Evolutionary conservation across 441 rosid species (phyloP).

Genomic region (Capsella rubella): DNA sequence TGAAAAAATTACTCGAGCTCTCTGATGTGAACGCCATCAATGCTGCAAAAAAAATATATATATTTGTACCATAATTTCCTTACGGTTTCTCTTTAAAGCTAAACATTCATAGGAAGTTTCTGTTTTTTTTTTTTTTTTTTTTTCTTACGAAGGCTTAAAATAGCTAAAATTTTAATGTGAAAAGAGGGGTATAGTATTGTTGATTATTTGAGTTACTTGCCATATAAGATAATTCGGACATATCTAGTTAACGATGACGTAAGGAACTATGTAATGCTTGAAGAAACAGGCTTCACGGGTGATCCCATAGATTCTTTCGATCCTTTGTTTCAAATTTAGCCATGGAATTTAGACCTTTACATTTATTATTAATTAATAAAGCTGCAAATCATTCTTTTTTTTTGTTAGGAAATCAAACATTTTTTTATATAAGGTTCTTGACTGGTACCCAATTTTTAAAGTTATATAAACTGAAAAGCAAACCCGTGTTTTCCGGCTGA

Average conservation of each 20-base stretch:
- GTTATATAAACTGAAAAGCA: constrained; percentile 40
- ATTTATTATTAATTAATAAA: constrained; percentile 1
- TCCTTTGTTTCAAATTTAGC: constrained; percentile 10
- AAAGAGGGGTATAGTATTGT: neutral
- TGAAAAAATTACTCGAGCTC: constrained; percentile 3
- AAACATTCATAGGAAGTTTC: neutral
- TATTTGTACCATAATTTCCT: neutral
- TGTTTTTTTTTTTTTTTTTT: neutral
- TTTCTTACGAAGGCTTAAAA: neutral
- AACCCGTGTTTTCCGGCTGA: constrained; percentile 63
- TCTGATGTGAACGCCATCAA: constrained; percentile 28
- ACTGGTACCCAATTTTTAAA: constrained; percentile 27
- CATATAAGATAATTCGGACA: constrained; percentile 3
- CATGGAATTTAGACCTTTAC: neutral
- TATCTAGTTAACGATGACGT: constrained; percentile 11
- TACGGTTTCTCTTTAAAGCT: constrained; percentile 2
- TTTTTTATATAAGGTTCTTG: neutral
- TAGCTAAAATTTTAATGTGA: neutral
- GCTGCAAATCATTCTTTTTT: constrained; percentile 1
- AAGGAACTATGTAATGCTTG: constrained; percentile 25
- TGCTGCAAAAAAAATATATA: neutral
- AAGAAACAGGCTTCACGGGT: constrained; percentile 28
- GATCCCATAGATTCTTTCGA: constrained; percentile 35
- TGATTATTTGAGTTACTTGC: neutral
- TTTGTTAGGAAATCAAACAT: neutral